Evolutionary conservation across 2,329 filamentous ascomycete species (phyloP), one percentile per base, ranked within the genome.

Genomic region (Ophiostoma tasmaniense): DNA sequence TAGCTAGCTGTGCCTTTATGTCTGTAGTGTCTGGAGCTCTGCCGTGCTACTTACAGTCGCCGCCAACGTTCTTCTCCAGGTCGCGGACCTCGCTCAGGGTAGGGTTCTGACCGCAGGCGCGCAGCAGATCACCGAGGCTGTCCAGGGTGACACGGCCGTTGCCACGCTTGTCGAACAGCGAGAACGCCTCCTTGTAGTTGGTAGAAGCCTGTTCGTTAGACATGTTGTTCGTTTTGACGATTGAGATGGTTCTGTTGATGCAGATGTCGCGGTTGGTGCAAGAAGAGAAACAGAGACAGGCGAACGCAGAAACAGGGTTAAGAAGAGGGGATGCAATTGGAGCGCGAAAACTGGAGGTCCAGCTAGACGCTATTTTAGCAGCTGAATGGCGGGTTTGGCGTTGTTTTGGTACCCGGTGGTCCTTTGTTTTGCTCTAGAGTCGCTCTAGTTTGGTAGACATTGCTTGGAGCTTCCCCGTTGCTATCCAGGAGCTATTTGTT

Each of bases 141-240:
- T 94, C 90, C 79, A 93, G 84, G 55, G 90, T 82, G 75, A 98
- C 95, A 75, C 93, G 93, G 78, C 94, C 93, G 78, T 92, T 96
- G 78, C 95, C 95, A 80, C 95, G 94, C 89, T 97, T 98, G 86
- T 99, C 95, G 85, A 98, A 99, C 79, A 99, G 91, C 76, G 93
- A 93, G 82, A 99, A 99, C 75, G 95, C 95, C 89, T 99, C 95
- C 86, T 98, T 98, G 92, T 98, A 99, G 90, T 99, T 98, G 83
- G 94, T 98, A 72, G 86, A 89, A 79, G 87, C 87, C 87, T 89
- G 86, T 71, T 81, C 77, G 77, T 85, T 84, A 84, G 83, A 81
- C 82, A 84, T 84, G 67, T 66, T 39, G 25, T 30, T 45, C 30
- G 17, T 6, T n/a, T 30, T 17, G 33, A 33, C 33, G 33, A 4